Conservation (phyloP, 257 asterid species). For the Ocimum tenuiflorum region DNA sequence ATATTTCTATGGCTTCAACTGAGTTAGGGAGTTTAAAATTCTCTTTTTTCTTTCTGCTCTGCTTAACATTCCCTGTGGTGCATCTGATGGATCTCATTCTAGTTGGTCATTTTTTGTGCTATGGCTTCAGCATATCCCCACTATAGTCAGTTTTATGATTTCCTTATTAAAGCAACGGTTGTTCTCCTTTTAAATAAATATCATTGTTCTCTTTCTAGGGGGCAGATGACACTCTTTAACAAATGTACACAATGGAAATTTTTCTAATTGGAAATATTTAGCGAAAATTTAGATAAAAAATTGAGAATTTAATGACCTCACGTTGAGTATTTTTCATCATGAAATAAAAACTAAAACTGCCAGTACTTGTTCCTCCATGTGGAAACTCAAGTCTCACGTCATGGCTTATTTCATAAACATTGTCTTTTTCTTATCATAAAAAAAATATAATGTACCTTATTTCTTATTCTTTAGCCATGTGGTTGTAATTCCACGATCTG, state of each 20-base stretch:
- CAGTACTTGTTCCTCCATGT: too few relatives aligned
- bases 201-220: neutral
- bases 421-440: too few relatives aligned
- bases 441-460: too few relatives aligned
- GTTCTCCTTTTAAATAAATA: neutral
- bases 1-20: constrained; percentile 1
- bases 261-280: neutral
- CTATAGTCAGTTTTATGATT: neutral
- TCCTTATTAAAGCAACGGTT: neutral
- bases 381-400: too few relatives aligned
- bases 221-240: neutral
- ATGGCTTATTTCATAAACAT: too few relatives aligned
- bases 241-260: neutral
- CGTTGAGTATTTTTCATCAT: neutral
- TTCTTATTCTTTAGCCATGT: too few relatives aligned
- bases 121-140: constrained; percentile 1
- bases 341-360: neutral
- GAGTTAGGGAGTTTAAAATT: constrained; percentile 1
- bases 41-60: neutral
- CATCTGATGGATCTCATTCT: constrained; percentile 8
- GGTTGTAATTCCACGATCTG: neutral
- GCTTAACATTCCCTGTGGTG: constrained; percentile 3
- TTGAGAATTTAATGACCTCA: neutral
- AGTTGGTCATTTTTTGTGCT: constrained; percentile 6
- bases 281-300: neutral